Evolutionary conservation across 2,329 filamentous ascomycete species (phyloP), one percentile per base, ranked within the genome.

Genomic region (Pyrenophora seminiperda): DNA sequence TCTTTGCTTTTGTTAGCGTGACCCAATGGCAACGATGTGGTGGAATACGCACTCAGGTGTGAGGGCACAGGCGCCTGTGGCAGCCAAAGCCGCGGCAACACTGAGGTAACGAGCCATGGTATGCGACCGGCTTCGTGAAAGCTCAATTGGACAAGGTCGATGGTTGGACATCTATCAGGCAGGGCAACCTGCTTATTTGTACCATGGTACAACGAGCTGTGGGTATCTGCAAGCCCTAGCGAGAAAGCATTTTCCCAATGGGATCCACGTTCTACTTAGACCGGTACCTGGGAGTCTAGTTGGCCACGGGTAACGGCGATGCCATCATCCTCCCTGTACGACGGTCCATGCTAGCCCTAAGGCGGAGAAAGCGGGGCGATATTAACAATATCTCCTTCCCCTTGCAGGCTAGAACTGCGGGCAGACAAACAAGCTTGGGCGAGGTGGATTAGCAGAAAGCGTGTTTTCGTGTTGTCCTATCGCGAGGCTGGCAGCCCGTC

Each of bases 31-130:
- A 32, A 18, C n/a, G 5, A 29, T 18, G 13, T 20, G n/a, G 13
- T 9, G 10, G 13, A 20, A 5, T 19, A 56, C 68, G n/a, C 61
- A 72, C 70, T 71, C 62, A 39, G 70, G 70, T 37, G 70, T 73
- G 32, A 73, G 53, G 10, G 67, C 68, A 53, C 61, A 62, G 44
- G 63, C 66, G 52, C 67, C 59, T 15, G 65, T 64, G 45, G 64
- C 65, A 58, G 64, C 68, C 61, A 73, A 65, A 47, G 66, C 68
- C 36, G 66, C 60, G 45, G 59, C 61, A 53, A 70, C 60, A 47
- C 63, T 60, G 41, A 69, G 54, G 54, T 64, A 70, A 54, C 68
- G 67, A 62, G 65, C 62, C 70, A 73, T 73, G 56, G 46, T 58
- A 61, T 56, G 60, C 57, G 54, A 65, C 59, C 53, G 59, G 58